These are phyloP conservation scores for Barbarea vulgaris DNA, from an alignment of 345 rosid species.

Conservation along the genomic window DNA sequence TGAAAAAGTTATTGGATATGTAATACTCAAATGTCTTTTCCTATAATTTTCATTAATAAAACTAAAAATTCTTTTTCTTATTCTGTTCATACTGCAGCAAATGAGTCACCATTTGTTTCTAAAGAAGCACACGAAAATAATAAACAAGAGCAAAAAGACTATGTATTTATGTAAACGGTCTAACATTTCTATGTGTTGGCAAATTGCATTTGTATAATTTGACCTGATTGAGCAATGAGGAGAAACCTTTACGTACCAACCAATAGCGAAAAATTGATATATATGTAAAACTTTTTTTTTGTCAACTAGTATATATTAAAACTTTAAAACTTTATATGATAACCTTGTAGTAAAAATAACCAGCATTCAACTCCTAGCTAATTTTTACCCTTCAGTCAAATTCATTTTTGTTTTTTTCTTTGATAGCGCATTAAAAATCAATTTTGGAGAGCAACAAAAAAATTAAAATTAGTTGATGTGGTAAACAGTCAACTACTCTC, in stretches of 20 bases:
- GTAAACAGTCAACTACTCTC: not conserved
- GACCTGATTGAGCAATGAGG: conserved; percentile 3
- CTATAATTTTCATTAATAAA: not conserved
- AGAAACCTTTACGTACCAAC: conserved; percentile 6
- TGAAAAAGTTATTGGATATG: not conserved
- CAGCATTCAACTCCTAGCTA: not conserved
- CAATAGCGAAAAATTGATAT: not conserved
- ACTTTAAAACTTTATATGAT: not conserved
- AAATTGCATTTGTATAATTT: conserved; percentile 19
- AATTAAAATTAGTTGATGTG: not conserved
- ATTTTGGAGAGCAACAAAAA: too few species aligned
- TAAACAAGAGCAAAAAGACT: not conserved
- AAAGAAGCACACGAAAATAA: not conserved
- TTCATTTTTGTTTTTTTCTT: not conserved
- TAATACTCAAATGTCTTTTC: not conserved
- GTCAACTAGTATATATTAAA: not conserved
- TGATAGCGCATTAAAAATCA: not conserved
- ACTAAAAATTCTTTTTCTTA: not conserved
- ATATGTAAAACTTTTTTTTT: not conserved
- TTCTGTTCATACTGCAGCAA: not conserved
- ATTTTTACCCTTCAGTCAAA: not conserved
- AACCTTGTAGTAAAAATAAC: not conserved
- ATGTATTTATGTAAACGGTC: conserved; percentile 25
- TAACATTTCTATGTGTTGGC: not conserved
- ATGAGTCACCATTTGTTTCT: not conserved